Evolutionary conservation across 164 flowering plant species (phyloP).

Genomic region (Vitis rotundifolia): DNA sequence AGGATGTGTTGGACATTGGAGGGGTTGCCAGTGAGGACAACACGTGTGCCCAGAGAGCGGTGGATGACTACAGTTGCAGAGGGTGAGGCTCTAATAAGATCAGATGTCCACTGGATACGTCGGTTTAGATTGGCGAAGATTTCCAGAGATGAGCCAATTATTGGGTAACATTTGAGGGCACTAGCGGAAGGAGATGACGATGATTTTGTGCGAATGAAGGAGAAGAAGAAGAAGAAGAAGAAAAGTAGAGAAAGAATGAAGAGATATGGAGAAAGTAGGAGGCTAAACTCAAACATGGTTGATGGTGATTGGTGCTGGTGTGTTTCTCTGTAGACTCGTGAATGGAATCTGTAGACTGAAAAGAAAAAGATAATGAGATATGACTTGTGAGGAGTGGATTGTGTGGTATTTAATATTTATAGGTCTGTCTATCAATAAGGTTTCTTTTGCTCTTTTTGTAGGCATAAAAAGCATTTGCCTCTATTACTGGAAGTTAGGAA

Average conservation of each 20-base stretch:
- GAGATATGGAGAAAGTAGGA: not conserved
- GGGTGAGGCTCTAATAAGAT: conserved; percentile 32
- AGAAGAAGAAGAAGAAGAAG: not conserved
- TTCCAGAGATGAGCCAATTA: conserved; percentile 35
- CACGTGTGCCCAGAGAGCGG: conserved; percentile 19
- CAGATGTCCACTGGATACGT: conserved; percentile 31
- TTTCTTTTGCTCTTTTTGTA: too few species aligned
- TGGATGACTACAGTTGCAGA: conserved; percentile 35
- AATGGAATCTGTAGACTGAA: too few species aligned
- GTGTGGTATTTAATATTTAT: too few species aligned
- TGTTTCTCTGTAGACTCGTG: too few species aligned
- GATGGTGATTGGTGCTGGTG: too few species aligned
- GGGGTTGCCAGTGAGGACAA: conserved; percentile 50
- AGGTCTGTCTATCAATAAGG: too few species aligned
- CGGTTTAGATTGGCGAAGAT: conserved; percentile 15
- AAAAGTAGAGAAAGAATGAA: not conserved
- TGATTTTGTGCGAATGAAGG: not conserved
- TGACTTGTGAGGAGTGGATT: too few species aligned
- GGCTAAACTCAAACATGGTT: not conserved
- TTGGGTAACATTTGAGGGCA: conserved; percentile 30
- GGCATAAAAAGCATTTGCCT: too few species aligned
- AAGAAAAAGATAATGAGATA: too few species aligned
- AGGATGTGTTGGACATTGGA: conserved; percentile 55
- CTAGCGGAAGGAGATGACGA: conserved; percentile 11
- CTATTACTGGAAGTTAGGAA: too few species aligned